Evolutionary conservation across 2,329 filamentous ascomycete species (phyloP), one percentile per base, ranked within the genome.

Genomic region (Penicillium brasilianum): DNA sequence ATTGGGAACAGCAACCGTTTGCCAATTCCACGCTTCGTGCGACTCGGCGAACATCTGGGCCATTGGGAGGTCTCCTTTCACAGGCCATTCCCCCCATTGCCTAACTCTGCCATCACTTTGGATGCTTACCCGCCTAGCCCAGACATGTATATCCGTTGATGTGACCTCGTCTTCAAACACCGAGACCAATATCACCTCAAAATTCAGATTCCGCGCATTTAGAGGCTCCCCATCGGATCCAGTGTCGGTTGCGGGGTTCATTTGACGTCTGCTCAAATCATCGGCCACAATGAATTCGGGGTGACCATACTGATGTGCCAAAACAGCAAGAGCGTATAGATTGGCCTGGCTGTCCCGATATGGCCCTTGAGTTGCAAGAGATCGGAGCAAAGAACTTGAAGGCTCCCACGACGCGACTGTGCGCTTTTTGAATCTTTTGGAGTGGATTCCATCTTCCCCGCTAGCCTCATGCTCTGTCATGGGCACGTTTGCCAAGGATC

Each of bases 301-400:
- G 1, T 20, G 25, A 9, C 32, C 50, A 8, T 41, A 30, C 34
- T 28, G 57, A 3, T 54, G 22, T 18, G 51, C 41, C 2, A 59
- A 14, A 8, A 55, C 32, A 14, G 50, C 50, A 14, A 59, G 39
- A 6, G 50, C 57, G 28, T 59, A 50, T 8, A 59, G 36, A 41
- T 59, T 59, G 30, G 50, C 43, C 51, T 55, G 41, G 43, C 57
- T 59, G 20, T 59, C 57, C 16, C 18, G 43, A 8, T 55, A 41
- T 14, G 57, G 51, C 18, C 51, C 51, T 43, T 59, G 57, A 16
- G 32, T 20, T 7, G 57, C 57, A 14, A 55, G 48, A 20, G 57
- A 59, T 41, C 39, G 18, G 11, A 59, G 51, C 3, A 59, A 34
- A 14, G 11, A 13, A 11, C 32, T 44, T 1, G 51, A 41, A 5